Evolutionary conservation across 2,329 filamentous ascomycete species (phyloP).

Genomic region (Fusarium heterosporum): DNA sequence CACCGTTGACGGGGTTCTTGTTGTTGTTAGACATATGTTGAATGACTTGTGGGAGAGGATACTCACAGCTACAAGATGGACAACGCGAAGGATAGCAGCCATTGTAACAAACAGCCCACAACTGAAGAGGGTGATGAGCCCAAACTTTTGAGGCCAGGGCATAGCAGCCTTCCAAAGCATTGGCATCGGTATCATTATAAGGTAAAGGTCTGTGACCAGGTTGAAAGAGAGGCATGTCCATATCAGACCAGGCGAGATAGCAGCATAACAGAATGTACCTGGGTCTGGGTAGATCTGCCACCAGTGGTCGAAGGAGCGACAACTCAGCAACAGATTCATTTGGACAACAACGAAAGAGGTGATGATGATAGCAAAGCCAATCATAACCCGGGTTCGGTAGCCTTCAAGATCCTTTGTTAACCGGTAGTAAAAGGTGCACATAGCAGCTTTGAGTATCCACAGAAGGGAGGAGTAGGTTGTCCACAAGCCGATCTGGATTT

Average conservation of each 20-base stretch:
- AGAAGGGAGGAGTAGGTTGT: conserved; percentile 64
- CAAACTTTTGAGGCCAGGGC: conserved; percentile 53
- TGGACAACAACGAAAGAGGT: conserved; percentile 62
- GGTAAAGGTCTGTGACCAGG: conserved; percentile 67
- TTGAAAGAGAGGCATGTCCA: conserved; percentile 66
- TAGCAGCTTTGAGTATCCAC: conserved; percentile 67
- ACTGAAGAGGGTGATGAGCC: conserved; percentile 55
- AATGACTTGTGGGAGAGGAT: background rate
- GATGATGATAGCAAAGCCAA: conserved; percentile 63
- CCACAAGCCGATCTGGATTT: conserved; percentile 68
- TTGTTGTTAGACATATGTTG: background rate
- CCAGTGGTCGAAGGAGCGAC: conserved; percentile 63
- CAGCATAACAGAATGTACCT: conserved; percentile 62
- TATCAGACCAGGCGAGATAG: conserved; percentile 62
- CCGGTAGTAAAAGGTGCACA: conserved; percentile 67
- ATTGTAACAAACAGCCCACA: conserved; percentile 56
- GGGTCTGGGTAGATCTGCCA: conserved; percentile 72
- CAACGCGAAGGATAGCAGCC: conserved; percentile 53
- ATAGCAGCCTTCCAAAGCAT: conserved; percentile 58
- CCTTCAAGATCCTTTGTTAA: conserved; percentile 59
- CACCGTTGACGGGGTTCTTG: conserved; percentile 56
- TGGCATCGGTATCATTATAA: conserved; percentile 68
- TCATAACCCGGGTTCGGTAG: conserved; percentile 59
- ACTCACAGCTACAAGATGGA: conserved; percentile 47
- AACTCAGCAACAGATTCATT: conserved; percentile 63